Evolutionary conservation across 2,329 filamentous ascomycete species (phyloP).

Genomic region (Apiospora hydei): DNA sequence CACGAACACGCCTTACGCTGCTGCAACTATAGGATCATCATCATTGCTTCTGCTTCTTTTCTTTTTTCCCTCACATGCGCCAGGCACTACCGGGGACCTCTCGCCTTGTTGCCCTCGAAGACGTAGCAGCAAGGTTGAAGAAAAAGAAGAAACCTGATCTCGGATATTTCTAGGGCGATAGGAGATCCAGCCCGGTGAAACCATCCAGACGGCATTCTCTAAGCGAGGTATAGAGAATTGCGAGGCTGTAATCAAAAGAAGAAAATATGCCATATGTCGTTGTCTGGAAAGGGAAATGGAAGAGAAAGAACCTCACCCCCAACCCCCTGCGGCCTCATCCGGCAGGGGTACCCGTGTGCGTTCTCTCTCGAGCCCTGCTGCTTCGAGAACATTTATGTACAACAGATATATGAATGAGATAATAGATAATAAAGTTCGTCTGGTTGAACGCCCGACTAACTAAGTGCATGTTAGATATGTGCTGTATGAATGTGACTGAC

Average conservation of each 20-base stretch:
- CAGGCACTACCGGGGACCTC: no score
- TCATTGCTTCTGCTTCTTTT: neutral
- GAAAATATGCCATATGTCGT: neutral
- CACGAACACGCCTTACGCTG: neutral
- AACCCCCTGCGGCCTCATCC: neutral
- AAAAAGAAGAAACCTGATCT: neutral
- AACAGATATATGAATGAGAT: neutral
- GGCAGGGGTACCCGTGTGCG: neutral
- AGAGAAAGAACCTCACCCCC: neutral
- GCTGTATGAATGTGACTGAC: neutral
- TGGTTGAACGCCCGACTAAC: neutral
- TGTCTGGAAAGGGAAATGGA: neutral
- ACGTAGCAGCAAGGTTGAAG: neutral
- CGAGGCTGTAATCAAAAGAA: slow-evolving; percentile 9
- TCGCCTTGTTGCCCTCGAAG: neutral
- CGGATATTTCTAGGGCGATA: neutral
- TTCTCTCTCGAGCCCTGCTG: neutral
- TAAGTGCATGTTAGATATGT: neutral
- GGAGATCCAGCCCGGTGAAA: neutral
- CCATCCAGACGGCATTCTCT: neutral
- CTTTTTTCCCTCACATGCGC: neutral
- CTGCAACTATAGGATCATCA: neutral
- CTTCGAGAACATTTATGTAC: neutral
- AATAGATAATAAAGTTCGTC: no score
- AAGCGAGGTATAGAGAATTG: neutral